phyloP scores from a whole-genome alignment of 2,329 filamentous ascomycete genomes.

The Mycocentrospora acerina region DNA sequence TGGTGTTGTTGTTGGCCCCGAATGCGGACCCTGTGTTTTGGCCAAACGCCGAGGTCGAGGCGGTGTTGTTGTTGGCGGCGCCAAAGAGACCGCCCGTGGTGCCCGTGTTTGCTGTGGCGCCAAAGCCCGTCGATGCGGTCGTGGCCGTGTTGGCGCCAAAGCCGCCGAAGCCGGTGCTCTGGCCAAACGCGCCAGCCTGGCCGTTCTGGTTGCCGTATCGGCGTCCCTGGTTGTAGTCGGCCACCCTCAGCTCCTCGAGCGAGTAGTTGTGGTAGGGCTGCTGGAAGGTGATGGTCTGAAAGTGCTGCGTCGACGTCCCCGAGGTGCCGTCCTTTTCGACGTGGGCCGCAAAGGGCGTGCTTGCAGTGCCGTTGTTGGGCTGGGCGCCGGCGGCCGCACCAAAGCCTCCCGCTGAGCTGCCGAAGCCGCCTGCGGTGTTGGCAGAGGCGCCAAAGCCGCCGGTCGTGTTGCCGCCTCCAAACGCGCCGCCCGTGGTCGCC shows the following conservation, averaged over 20 bases:
- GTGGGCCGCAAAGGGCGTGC: conserved; percentile 64
- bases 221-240: conserved; percentile 85
- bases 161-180: conserved; percentile 58
- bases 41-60: conserved; percentile 37
- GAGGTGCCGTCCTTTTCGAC: conserved; percentile 70
- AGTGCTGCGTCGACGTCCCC: conserved; percentile 59
- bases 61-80: conserved; percentile 36
- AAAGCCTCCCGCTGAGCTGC: conserved; percentile 27
- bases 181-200: conserved; percentile 79
- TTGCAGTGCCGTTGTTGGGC: conserved; percentile 63
- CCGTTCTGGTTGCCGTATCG: conserved; percentile 81
- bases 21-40: conserved; percentile 32
- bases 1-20: conserved; percentile 24
- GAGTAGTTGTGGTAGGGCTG: conserved; percentile 86
- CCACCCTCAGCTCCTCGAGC: conserved; percentile 66
- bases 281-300: conserved; percentile 78
- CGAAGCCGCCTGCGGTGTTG: conserved; percentile 25
- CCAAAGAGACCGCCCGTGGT: conserved; percentile 50
- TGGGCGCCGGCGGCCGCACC: conserved; percentile 27
- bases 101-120: conserved; percentile 39
- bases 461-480: conserved; percentile 31
- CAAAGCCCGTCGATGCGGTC: conserved; percentile 49
- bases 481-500: conserved; percentile 26
- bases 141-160: conserved; percentile 42
- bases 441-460: conserved; percentile 29